Evolutionary conservation across 2,329 filamentous ascomycete species (phyloP), one percentile per base, ranked within the genome.

Genomic region (Talaromyces islandicus): DNA sequence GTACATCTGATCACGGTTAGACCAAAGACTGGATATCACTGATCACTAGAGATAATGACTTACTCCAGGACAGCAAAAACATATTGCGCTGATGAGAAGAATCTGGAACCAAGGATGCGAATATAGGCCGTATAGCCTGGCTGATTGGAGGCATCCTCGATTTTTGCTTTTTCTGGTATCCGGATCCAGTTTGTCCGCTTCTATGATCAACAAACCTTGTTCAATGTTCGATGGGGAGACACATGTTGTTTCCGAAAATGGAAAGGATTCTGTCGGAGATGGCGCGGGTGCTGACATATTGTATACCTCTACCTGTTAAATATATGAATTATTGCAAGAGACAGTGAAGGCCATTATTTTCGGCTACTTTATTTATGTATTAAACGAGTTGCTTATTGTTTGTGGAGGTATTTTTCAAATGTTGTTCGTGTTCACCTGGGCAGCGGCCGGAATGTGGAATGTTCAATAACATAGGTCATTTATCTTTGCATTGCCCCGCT

Each of bases 21-120:
- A 46, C 30, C 2, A 19, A 21, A 14, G 43, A 63, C 41, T 7
- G 41, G 17, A 12, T 19, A 32, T 25, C 11, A 32, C n/a, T 3
- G 7, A 32, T 30, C 4, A 24, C n/a, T 4, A 25, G 7, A 11
- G 12, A 25, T 9, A 3, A 12, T 6, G 3, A 71, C 73, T 51
- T 66, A 76, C 75, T 17, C 75, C 75, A 0, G 75, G 75, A 12
- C 73, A 67, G 54, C 75, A 77, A 65, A 77, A 77, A 63, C 73
- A 77, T 57, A 78, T 77, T 50, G 75, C 64, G 62, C 71, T 74
- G 50, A 78, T 76, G 41, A 77, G 69, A 12, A 75, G 38, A 57
- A 77, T 75, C 62, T 78, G 75, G 27, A 72, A 72, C 75, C 75
- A 78, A 7, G 75, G 54, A 11, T 60, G 51, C 25, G 54, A 57